Conservation (phyloP, 495 filamentous ascomycete species). For the Aspergillus saccharolyticus region DNA sequence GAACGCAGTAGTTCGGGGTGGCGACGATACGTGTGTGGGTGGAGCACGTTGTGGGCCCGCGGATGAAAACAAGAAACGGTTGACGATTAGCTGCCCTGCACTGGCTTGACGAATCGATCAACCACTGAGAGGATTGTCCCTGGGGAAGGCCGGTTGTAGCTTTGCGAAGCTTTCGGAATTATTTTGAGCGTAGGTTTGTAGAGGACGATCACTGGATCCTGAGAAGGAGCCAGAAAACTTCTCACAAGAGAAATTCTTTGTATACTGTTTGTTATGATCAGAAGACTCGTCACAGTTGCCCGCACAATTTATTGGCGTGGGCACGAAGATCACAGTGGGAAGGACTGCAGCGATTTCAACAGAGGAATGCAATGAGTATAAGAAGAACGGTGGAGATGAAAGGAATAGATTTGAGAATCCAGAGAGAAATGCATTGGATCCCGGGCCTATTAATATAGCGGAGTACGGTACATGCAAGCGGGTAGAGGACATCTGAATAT, state of each 20-base stretch:
- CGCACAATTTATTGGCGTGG: background rate
- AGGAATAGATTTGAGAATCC: background rate
- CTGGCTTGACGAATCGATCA: background rate
- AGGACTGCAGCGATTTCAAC: background rate
- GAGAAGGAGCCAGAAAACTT: background rate
- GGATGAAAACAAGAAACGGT: conserved; percentile 1
- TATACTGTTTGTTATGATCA: background rate
- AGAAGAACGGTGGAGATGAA: background rate
- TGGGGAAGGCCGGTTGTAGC: background rate
- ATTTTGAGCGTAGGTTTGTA: background rate
- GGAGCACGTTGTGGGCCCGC: background rate
- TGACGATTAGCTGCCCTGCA: background rate
- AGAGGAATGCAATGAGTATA: background rate
- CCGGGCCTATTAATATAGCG: conserved; percentile 13
- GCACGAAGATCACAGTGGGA: background rate
- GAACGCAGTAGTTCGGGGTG: conserved; percentile 9
- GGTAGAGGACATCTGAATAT: background rate
- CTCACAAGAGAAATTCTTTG: background rate
- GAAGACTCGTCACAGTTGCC: background rate
- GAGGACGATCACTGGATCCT: conserved; percentile 3
- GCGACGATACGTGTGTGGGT: background rate
- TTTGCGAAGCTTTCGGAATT: background rate
- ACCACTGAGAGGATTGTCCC: conserved; percentile 1
- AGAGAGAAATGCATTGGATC: background rate
- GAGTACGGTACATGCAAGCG: background rate